phyloP scores from a whole-genome alignment of 2,329 filamentous ascomycete species.

The Elsinoe ampelina region DNA sequence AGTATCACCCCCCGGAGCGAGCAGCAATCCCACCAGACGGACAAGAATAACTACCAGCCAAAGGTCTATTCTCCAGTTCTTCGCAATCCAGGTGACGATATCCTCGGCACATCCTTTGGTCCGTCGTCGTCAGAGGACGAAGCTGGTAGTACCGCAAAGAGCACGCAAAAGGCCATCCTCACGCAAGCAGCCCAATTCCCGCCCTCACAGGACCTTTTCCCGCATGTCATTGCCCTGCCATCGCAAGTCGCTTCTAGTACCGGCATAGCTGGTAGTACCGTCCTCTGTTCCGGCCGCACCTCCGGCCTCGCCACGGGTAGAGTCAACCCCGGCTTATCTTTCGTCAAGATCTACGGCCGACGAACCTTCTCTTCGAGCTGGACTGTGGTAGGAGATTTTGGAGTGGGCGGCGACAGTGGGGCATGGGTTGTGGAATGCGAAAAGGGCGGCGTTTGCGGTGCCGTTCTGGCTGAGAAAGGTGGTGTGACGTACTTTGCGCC shows the following conservation, averaged over 20 bases:
- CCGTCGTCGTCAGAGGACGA: conserved; percentile 1
- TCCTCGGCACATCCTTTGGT: not conserved
- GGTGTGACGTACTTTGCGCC: conserved; percentile 85
- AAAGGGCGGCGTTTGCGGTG: conserved; percentile 73
- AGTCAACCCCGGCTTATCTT: conserved; percentile 67
- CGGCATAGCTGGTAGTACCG: conserved; percentile 55
- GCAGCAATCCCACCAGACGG: not conserved
- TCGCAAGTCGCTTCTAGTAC: conserved; percentile 60
- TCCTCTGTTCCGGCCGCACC: conserved; percentile 83
- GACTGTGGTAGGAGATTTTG: conserved; percentile 46
- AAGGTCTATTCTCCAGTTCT: conserved; percentile 28
- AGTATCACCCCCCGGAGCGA: too few relatives aligned
- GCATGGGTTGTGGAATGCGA: conserved; percentile 83
- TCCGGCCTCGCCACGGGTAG: conserved; percentile 71
- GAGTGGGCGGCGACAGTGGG: conserved; percentile 78
- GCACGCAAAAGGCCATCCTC: not conserved
- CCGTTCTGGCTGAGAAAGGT: conserved; percentile 69
- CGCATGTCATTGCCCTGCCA: conserved; percentile 43
- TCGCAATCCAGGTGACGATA: conserved; percentile 3
- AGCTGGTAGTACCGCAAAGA: not conserved
- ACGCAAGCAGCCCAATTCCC: conserved; percentile 21
- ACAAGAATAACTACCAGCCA: conserved; percentile 20
- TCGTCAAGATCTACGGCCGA: conserved; percentile 81
- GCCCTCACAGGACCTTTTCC: conserved; percentile 31
- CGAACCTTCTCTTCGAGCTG: conserved; percentile 67